phyloP scores from a whole-genome alignment of 2,329 filamentous ascomycete species.

The Pseudogymnoascus sp. region DNA sequence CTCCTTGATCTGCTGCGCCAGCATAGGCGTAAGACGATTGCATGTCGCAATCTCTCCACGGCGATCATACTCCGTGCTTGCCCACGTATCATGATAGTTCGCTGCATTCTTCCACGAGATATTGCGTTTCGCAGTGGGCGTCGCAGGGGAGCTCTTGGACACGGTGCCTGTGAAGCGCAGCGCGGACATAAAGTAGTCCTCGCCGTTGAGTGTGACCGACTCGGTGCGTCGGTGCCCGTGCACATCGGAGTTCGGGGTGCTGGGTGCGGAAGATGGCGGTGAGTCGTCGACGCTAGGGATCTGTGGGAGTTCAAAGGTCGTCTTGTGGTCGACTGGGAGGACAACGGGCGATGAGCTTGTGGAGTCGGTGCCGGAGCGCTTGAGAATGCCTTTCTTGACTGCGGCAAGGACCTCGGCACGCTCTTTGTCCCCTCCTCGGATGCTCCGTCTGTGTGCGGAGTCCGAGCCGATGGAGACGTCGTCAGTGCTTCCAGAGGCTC shows the following conservation, averaged over 20 bases:
- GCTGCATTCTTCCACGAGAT: conserved; percentile 84
- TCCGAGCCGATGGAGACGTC: not conserved
- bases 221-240: conserved; percentile 57
- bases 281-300: conserved; percentile 63
- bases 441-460: conserved; percentile 65
- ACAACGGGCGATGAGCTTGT: conserved; percentile 62
- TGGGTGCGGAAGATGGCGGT: conserved; percentile 75
- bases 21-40: conserved; percentile 91
- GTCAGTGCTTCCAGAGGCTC: conserved; percentile 28
- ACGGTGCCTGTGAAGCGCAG: conserved; percentile 60
- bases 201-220: conserved; percentile 60
- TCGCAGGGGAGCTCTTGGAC: conserved; percentile 70
- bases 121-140: conserved; percentile 61
- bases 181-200: conserved; percentile 83
- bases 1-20: conserved; percentile 98
- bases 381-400: conserved; percentile 91
- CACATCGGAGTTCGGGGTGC: conserved; percentile 74
- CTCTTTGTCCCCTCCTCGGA: conserved; percentile 81
- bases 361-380: conserved; percentile 57
- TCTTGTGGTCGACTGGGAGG: conserved; percentile 47
- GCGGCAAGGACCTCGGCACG: conserved; percentile 85
- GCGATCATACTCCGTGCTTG: conserved; percentile 88
- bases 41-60: conserved; percentile 94
- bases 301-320: conserved; percentile 48
- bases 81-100: conserved; percentile 94